Conservation (phyloP, 306 rosid genomes). For the Gillenia trifoliata region DNA sequence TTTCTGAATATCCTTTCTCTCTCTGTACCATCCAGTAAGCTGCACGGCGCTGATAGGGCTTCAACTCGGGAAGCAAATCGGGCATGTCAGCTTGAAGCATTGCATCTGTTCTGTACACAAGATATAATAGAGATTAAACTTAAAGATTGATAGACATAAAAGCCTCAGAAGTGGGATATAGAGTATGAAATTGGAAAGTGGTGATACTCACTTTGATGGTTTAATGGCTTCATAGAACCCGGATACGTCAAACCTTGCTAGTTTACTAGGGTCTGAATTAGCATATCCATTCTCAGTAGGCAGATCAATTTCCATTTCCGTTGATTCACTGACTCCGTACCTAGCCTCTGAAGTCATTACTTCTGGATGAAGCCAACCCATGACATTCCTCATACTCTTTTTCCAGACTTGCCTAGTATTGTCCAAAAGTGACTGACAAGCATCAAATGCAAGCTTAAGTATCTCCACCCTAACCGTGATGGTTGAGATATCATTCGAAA, state of each 20-base stretch:
- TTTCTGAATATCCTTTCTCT: conserved; percentile 52
- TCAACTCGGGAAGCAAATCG: conserved; percentile 76
- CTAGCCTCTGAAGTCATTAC: conserved; percentile 66
- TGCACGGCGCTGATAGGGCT: conserved; percentile 93
- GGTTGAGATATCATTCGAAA: conserved; percentile 42
- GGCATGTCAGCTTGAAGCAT: conserved; percentile 73
- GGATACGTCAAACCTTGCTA: conserved; percentile 59
- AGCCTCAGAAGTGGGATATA: not conserved
- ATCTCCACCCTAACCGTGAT: conserved; percentile 76
- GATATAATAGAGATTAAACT: conserved; percentile 24
- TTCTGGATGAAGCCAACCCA: conserved; percentile 92
- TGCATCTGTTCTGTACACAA: conserved; percentile 56
- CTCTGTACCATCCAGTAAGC: conserved; percentile 92
- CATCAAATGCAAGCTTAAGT: conserved; percentile 55
- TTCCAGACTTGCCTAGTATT: conserved; percentile 72
- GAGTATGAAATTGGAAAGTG: conserved; percentile 16
- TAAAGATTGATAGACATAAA: conserved; percentile 2
- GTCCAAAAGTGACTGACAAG: conserved; percentile 76
- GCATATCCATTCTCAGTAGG: conserved; percentile 34
- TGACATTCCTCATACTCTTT: conserved; percentile 78
- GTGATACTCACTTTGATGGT: conserved; percentile 78
- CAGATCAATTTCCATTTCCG: conserved; percentile 45
- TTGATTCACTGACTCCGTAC: conserved; percentile 47
- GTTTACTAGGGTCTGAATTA: conserved; percentile 22
- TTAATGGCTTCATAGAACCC: conserved; percentile 87